Evolutionary conservation across 2,329 filamentous ascomycete genomes (phyloP), one percentile per base, ranked within the genome.

Genomic region (Xylaria sp.): DNA sequence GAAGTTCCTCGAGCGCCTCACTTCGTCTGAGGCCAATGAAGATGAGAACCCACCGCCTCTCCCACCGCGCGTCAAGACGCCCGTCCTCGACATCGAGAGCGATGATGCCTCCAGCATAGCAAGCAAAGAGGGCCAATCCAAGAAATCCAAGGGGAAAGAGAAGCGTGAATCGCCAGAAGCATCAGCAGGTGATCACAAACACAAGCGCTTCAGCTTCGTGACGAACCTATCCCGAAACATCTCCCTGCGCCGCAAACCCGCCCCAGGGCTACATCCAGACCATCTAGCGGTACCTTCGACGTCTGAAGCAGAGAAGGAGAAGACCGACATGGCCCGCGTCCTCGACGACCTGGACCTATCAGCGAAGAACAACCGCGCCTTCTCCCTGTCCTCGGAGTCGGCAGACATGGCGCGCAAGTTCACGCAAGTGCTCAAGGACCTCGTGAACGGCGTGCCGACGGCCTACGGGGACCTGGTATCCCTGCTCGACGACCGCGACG

Each of bases 391-490:
- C n/a, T 87, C 89, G 66, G 94, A 97, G 73, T 95, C 93, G 0
- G 89, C 93, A 68, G 90, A 93, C 69, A 86, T 97, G 33, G 87
- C 97, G 58, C 87, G 89, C 61, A 89, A 90, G 69, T 99, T 99
- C 84, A 96, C 93, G 1, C 84, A 94, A 63, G 90, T 97, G 38
- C 91, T 99, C 76, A 96, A 95, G 77, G 96, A 99, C 77, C 87
- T 97, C 17, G 88, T 96, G 74, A 94, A 94, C 77, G 96, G 96
- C 68, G 96, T 93, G 1, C 96, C 96, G 2, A 97, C 95, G 0
- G 96, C 96, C 2, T 97, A 96, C 79, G 86, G 91, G 75, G 96
- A 99, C 77, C 89, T 99, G n/a, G 89, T 83, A 2, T 74, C 76
- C 15, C 84, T 91, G 25, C 79, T 90, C 49, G 86, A 89, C 66